Base-by-base conservation (phyloP, 495 filamentous ascomycete genomes). In the Aspergillus heteromorphus region DNA sequence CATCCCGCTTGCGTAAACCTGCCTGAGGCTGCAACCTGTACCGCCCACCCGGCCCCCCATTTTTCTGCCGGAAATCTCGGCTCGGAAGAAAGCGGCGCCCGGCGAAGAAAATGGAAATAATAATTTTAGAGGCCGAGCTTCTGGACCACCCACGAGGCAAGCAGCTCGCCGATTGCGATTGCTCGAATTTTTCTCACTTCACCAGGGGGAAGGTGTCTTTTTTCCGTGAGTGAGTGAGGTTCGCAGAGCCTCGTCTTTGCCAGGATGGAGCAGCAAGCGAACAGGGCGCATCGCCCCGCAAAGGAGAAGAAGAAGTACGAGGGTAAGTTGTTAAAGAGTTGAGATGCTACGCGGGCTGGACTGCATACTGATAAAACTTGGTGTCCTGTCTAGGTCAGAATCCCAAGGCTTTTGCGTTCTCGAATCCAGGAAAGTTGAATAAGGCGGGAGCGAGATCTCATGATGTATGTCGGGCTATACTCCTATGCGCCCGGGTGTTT, bases 261-360 rank as follows among this genome's bases (percentile, higher is more conserved):
- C 55, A 69, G 9, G 16, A 93, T 92, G 87, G 89, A 93, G 68
- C 75, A 86, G 51, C 92, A 97, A 71, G 67, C 75, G n/a, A 91
- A 97, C 67, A 83, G 88, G 69, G 78, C 88, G 51, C 92, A 97
- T 79, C 79, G 91, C 53, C 86, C 88, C 65, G 73, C 85, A 2
- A 97, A 96, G 73, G 89, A 91, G 71, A 95, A 96, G 80, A 96
- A 96, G 79, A 84, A 87, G 66, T 83, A 82, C 55, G 73, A 77
- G 51, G 79, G 83, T 72, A 68, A 53, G 70, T 59, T n/a, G n/a
- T n/a, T n/a, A n/a, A n/a, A n/a, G n/a, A n/a, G n/a, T 51, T 52
- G 48, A 27, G 20, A 40, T 45, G 16, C 27, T 30, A n/a, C n/a
- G n/a, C n/a, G 42, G 10, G 19, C 14, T 9, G 21, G 6, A 34